Base-by-base conservation (phyloP, 1,284 basidiomycete species). In the Ustilago shanxiensis region DNA sequence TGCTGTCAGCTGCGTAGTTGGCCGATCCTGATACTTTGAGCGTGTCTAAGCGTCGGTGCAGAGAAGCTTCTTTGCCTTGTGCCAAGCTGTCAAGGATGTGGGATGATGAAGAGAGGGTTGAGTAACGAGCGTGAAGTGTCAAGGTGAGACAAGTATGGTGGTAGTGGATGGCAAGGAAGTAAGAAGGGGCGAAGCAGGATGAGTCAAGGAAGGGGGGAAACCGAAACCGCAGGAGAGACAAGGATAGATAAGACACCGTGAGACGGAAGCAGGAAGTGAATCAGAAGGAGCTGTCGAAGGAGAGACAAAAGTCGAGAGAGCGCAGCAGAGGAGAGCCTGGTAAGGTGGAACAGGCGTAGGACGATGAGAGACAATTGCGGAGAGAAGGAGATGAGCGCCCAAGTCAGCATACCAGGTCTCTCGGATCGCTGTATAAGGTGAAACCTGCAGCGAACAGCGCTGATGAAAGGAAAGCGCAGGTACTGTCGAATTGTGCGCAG, bases 141-240 rank as follows among this genome's bases (percentile, higher is more conserved):
- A 56, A 62, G 55, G 62, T 62, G 62, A 69, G 66, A 69, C 72
- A 66, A 63, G 61, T 58, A 68, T 69, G 72, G 33, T 66, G 72
- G 66, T 74, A 66, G 72, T 74, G 16, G 62, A 65, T 55, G 62
- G 24, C 22, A 33, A 20, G 37, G 29, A 47, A 64, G 54, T 8
- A 50, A 57, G 20, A 47, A 61, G 29, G 45, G 10, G 31, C 56
- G 59, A 53, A 52, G 65, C 59, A 66, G 60, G 57, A 56, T 72
- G 71, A 61, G 39, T 63, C 60, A 63, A 60, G 39, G 54, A 49
- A 39, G 31, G 64, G 31, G 50, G 59, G 51, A 18, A 64, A 53
- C 52, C 55, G 72, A 69, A 45, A 74, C 72, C 66, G 72, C 72
- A 66, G 72, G 66, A 74, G 66, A 74, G 72, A 74, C 72, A 74